A percentile compares a stretch with the other conserved stretches of the same genome.
phyloP scores from a whole-genome alignment of 1,284 basidiomycete genomes.

The Macrocystidia cucumis region DNA sequence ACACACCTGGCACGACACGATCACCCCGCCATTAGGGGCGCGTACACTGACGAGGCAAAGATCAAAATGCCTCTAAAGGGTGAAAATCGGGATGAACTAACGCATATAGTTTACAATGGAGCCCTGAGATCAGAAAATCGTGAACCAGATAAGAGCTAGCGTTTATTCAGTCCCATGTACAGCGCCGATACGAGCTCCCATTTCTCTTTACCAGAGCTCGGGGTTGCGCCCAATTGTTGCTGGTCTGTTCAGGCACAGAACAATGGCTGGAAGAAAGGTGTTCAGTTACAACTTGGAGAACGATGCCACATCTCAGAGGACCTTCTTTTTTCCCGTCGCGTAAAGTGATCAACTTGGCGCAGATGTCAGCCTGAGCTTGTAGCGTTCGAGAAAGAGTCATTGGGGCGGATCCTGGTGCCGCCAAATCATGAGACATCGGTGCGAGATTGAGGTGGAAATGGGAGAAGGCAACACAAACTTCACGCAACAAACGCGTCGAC shows the following conservation, averaged over 20 bases:
- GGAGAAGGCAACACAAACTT: too few species aligned
- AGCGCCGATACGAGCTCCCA: too few species aligned
- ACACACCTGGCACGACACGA: conserved; percentile 67
- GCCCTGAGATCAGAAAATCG: conserved; percentile 49
- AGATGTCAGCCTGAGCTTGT: conserved; percentile 44
- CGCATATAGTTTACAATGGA: conserved; percentile 79
- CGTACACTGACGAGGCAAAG: conserved; percentile 38
- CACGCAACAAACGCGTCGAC: too few species aligned
- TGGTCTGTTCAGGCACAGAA: conserved; percentile 53
- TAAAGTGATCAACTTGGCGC: conserved; percentile 60
- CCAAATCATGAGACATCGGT: too few species aligned
- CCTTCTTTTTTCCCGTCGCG: conserved; percentile 56
- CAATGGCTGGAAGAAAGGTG: conserved; percentile 35
- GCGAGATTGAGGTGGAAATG: too few species aligned
- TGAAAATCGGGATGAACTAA: conserved; percentile 21
- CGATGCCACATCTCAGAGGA: conserved; percentile 14
- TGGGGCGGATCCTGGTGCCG: too few species aligned
- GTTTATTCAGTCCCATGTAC: too few species aligned
- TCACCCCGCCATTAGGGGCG: conserved; percentile 62
- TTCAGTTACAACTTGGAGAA: neutral
- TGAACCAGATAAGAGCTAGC: conserved; percentile 33
- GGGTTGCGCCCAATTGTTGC: conserved; percentile 62
- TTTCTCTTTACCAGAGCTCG: conserved; percentile 37
- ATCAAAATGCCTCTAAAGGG: conserved; percentile 2
- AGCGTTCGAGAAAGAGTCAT: too few species aligned